Evolutionary conservation across 345 rosid species (phyloP).

Genomic region (Moringa oleifera): DNA sequence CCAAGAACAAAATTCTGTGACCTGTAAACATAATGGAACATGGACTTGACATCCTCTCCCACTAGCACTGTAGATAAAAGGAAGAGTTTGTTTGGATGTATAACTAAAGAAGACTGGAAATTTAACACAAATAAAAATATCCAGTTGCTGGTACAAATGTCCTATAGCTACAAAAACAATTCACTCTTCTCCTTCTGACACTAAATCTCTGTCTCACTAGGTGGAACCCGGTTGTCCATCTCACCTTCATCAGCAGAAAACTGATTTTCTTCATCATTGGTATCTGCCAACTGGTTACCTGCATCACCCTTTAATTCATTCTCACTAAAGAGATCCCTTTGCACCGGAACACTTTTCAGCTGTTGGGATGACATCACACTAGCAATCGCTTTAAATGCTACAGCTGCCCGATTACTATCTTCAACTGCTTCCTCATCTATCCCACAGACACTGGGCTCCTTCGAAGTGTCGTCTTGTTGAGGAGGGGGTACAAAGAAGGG

Average conservation of each 20-base stretch:
- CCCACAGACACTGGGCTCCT: slow-evolving; percentile 31
- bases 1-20: too few species aligned
- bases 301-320: slow-evolving; percentile 45
- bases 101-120: too few species aligned
- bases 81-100: too few species aligned
- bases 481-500: slow-evolving; percentile 93
- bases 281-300: background rate
- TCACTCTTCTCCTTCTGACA: too few species aligned
- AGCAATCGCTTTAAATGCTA: slow-evolving; percentile 76
- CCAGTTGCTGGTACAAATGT: too few species aligned
- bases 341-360: slow-evolving; percentile 67
- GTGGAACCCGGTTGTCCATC: background rate
- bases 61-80: too few species aligned
- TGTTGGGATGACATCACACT: slow-evolving; percentile 72
- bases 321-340: slow-evolving; percentile 62
- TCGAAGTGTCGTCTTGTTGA: slow-evolving; percentile 20
- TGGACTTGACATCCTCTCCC: too few species aligned
- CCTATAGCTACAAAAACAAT: too few species aligned
- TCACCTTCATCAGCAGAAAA: slow-evolving; percentile 11
- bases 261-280: slow-evolving; percentile 14
- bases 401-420: slow-evolving; percentile 44
- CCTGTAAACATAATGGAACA: too few species aligned
- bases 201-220: too few species aligned
- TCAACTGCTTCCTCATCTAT: slow-evolving; percentile 40
- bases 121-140: too few species aligned